Evolutionary conservation across 2,329 filamentous ascomycete species (phyloP).

Genomic region (Xylariaceae sp.): DNA sequence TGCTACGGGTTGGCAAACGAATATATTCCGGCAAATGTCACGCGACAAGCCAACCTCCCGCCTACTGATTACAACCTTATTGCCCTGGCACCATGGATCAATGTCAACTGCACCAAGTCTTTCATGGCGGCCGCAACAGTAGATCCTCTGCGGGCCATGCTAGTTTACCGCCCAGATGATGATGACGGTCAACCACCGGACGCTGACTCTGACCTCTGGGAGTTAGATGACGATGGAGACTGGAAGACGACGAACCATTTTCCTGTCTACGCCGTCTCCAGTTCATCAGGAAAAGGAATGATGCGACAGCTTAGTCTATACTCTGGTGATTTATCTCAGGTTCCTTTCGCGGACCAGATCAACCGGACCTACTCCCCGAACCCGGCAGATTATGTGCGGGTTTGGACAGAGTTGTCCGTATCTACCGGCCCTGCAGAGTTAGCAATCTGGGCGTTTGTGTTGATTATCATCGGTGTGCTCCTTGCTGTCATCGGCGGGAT

Average conservation of each 20-base stretch:
- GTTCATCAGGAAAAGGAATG: slow-evolving; percentile 68
- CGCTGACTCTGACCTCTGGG: slow-evolving; percentile 70
- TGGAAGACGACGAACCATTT: slow-evolving; percentile 77
- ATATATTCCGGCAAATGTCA: slow-evolving; percentile 78
- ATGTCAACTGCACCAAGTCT: slow-evolving; percentile 70
- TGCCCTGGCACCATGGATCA: slow-evolving; percentile 87
- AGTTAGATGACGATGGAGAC: slow-evolving; percentile 68
- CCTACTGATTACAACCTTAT: slow-evolving; percentile 74
- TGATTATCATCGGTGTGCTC: slow-evolving; percentile 74
- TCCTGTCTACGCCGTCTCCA: slow-evolving; percentile 83
- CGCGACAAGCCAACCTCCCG: slow-evolving; percentile 72
- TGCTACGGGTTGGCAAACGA: slow-evolving; percentile 68
- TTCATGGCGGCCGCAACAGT: slow-evolving; percentile 69
- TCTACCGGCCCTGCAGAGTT: slow-evolving; percentile 61
- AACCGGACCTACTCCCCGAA: slow-evolving; percentile 60
- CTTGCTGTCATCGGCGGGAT: slow-evolving; percentile 70
- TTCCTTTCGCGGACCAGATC: slow-evolving; percentile 65
- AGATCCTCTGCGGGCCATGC: slow-evolving; percentile 66
- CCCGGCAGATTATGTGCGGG: slow-evolving; percentile 63
- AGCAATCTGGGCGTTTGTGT: slow-evolving; percentile 80
- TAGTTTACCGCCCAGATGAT: slow-evolving; percentile 67
- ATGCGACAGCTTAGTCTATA: slow-evolving; percentile 77
- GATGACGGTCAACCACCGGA: slow-evolving; percentile 68
- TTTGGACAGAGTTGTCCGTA: slow-evolving; percentile 62
- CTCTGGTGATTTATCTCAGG: slow-evolving; percentile 72